Evolutionary conservation across 257 asterid species (phyloP), one percentile per base, ranked within the genome.

Genomic region (Solanum pimpinellifolium): DNA sequence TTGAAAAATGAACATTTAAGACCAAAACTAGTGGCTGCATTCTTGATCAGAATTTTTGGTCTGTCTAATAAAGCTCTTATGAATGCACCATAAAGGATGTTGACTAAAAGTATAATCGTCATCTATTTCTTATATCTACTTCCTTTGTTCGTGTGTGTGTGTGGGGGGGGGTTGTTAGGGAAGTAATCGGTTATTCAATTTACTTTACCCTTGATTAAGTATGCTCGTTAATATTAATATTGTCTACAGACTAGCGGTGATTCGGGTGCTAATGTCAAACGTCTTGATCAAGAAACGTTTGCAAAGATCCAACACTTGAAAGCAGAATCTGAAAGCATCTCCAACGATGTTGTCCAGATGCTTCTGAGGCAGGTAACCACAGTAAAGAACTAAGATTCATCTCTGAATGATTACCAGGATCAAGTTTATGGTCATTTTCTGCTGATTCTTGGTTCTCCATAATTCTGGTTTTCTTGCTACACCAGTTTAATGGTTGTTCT

Each of bases 361-460:
- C 99, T 95, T 89, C 93, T 94, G 93, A 93, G 93, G 92, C 96
- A 95, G 10, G 96, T 94, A 68, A 97, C 99, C 21, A 87, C 95
- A 6, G 95, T 95, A 35, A 94, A 93, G 95, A 92, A 92, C 91
- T 97, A 87, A 91, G 88, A 75, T 85, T 85, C 44, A 18, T 41
- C 56, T 47, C n/a, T 81, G 44, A 59, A 25, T 42, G 56, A 0
- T 65, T 2, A 60, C 46, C 33, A 25, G 66, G 25, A 23, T 42
- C 81, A 31, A 10, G 8, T 66, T 84, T 70, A 66, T 84, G 29
- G 13, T 84, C 78, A 68, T 29, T 25, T 33, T 9, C 41, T 10
- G 87, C 65, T 41, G 80, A 84, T 66, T 84, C 31, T 59, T 83
- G 41, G 18, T 82, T 47, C 47, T 21, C 49, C 18, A 20, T 16